Base-by-base conservation (phyloP, 768 basidiomycete species). In the Leccinum boreale region DNA sequence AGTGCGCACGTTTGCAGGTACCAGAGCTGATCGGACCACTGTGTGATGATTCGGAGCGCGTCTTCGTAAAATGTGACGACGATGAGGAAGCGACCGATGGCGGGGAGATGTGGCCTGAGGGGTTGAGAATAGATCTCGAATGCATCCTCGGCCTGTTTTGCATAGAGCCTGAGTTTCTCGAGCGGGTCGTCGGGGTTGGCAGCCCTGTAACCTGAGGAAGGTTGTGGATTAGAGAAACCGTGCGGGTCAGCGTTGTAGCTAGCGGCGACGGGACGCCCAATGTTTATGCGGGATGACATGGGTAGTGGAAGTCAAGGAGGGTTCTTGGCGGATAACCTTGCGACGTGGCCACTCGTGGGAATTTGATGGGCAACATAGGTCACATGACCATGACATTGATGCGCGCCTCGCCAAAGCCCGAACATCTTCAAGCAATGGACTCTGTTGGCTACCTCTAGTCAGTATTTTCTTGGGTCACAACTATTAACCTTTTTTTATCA, bases 1-100 rank as follows among this genome's bases (percentile, higher is more conserved):
- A 2, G 11, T 46, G 78, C 92, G 67, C 62, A 97, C 96, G 86
- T 87, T 73, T 98, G 92, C 67, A 99, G 79, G 74, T 98, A 99
- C 93, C 96, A 99, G 55, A 97, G 84, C 75, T 99, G 97, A 78
- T 99, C 97, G 50, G 84, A 72, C 94, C 94, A 98, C 73, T 98
- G 96, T 3, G 94, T 92, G 58, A 92, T 54, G 69, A 98, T 98
- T 62, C 97, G 80, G 67, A 96, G 74, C 9, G 97, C 92, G 70
- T 99, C 97, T 80, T 99, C 97, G 73, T 95, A 78, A 77, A 99
- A 99, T 10, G 97, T 99, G 44, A 97, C 94, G 53, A 99, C 93
- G 73, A 98, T 98, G 58, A 99, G 75, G 76, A 98, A 98, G 65
- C 97, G 85, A 58, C 94, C 96, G 73, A 98, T 87, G 55, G 92